Evolutionary conservation across 2,329 filamentous ascomycete species (phyloP).

Genomic region (Fusarium torreyae): DNA sequence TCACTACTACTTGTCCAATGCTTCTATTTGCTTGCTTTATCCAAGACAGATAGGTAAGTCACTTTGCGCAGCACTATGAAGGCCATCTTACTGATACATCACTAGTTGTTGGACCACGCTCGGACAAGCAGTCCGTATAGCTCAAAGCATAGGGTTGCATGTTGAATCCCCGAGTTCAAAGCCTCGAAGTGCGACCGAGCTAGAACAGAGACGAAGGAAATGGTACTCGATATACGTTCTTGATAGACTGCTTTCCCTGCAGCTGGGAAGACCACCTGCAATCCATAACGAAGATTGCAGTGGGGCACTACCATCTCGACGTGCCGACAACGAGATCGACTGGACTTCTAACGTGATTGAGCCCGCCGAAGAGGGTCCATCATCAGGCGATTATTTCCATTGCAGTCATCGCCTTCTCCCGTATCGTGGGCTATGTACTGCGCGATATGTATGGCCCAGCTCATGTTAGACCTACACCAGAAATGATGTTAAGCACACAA

Average conservation of each 20-base stretch:
- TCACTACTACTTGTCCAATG: neutral
- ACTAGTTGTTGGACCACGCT: neutral
- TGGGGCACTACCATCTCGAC: neutral
- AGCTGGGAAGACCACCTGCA: neutral
- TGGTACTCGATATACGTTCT: neutral
- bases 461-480: neutral
- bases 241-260: neutral
- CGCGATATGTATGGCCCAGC: neutral
- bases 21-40: conserved; percentile 1
- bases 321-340: rapidly evolving
- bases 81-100: rapidly evolving
- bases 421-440: neutral
- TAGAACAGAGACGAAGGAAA: neutral
- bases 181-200: neutral
- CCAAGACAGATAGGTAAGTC: neutral
- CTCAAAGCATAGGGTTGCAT: neutral
- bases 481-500: neutral
- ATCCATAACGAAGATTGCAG: neutral
- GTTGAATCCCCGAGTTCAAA: neutral
- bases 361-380: neutral
- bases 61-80: rapidly evolving
- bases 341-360: neutral
- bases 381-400: neutral
- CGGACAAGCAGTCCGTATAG: neutral
- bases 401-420: neutral